Conservation (phyloP, 495 filamentous ascomycete species). For the Trichoderma asperelloides region DNA sequence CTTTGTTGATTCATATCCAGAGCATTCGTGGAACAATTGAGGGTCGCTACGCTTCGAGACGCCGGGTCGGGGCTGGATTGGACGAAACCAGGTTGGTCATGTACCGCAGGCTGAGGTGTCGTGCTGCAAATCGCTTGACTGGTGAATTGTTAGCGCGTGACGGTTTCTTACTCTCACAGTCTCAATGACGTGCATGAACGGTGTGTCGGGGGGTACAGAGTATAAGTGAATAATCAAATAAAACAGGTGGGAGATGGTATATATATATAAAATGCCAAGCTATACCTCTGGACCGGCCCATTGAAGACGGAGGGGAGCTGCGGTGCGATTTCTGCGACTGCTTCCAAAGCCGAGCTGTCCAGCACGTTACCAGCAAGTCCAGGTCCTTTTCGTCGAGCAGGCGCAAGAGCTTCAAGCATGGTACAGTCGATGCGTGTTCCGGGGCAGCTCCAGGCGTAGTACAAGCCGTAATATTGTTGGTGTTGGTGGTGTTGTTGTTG, state of each 20-base stretch:
- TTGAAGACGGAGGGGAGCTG: background rate
- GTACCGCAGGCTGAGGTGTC: background rate
- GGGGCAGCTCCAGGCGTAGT: background rate
- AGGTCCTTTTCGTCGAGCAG: background rate
- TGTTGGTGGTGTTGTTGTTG: background rate
- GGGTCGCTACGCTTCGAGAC: background rate
- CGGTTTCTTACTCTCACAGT: background rate
- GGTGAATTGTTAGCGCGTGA: background rate
- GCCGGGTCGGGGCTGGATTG: background rate
- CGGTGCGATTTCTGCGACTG: background rate
- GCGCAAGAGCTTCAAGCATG: background rate
- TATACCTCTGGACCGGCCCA: background rate
- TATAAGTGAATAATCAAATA: background rate
- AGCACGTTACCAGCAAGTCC: background rate
- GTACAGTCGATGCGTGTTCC: background rate
- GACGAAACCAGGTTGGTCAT: background rate
- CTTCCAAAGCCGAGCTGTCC: background rate
- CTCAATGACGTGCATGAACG: background rate
- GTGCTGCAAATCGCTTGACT: conserved; percentile 6
- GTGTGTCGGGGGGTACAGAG: too few relatives aligned
- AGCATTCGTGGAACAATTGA: background rate
- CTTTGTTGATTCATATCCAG: background rate
- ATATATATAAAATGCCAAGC: background rate
- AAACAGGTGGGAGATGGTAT: background rate
- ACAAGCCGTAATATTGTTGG: background rate